These are phyloP conservation scores for Nectriaceae sp. DNA, from an alignment of 2,329 filamentous ascomycete species.

Conservation along the genomic window DNA sequence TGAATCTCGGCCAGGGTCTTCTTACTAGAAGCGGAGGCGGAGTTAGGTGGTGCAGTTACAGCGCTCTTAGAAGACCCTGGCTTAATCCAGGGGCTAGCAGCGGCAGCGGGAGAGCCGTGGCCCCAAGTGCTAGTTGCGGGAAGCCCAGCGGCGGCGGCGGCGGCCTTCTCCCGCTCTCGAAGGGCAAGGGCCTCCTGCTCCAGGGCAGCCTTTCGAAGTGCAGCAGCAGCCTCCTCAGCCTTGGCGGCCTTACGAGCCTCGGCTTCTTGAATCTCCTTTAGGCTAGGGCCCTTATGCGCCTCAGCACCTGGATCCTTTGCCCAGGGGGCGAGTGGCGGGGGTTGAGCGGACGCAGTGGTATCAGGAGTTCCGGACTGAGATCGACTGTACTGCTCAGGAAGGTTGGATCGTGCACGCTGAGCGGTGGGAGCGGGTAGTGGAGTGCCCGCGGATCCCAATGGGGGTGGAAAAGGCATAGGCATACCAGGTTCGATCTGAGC, in stretches of 20 bases:
- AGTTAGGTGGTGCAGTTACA: constrained; percentile 22
- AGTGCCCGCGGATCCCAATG: constrained; percentile 66
- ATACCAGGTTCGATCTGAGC: constrained; percentile 61
- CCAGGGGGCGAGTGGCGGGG: constrained; percentile 87
- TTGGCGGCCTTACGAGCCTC: constrained; percentile 93
- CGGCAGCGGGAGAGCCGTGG: constrained; percentile 69
- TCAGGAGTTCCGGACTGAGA: constrained; percentile 81
- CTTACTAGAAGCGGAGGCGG: constrained; percentile 52
- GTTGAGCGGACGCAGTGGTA: constrained; percentile 44
- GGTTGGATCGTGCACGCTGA: constrained; percentile 79
- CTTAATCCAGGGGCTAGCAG: constrained; percentile 70
- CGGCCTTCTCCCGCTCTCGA: constrained; percentile 61
- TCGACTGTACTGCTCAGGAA: constrained; percentile 72
- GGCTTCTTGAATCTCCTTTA: constrained; percentile 95
- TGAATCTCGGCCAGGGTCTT: constrained; percentile 97
- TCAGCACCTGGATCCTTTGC: constrained; percentile 78
- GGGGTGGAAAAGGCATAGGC: constrained; percentile 74
- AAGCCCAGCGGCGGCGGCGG: constrained; percentile 61
- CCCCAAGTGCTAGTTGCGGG: constrained; percentile 91
- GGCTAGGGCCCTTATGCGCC: constrained; percentile 78
- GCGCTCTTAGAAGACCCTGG: constrained; percentile 50
- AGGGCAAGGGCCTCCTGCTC: constrained; percentile 74
- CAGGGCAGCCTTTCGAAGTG: constrained; percentile 72
- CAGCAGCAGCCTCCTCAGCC: constrained; percentile 77
- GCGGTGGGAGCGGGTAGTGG: constrained; percentile 87